Conservation (phyloP, 2,329 filamentous ascomycete genomes). For the Coccinonectria pachysandricola region DNA sequence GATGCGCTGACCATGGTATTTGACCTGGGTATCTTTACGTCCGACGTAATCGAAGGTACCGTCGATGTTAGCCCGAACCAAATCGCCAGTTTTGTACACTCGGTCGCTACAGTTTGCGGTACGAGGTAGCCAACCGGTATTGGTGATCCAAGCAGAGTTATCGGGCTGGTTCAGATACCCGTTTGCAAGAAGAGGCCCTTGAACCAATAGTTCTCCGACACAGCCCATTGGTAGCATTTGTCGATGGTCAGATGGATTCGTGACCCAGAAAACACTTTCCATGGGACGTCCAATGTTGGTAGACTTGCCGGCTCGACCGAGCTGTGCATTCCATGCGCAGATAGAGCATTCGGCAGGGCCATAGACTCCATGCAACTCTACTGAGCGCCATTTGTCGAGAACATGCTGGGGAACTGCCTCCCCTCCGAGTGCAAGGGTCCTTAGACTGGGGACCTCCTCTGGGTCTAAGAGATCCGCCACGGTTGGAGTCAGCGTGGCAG, state of each 20-base stretch:
- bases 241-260: conserved; percentile 9
- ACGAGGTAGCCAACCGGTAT: no score
- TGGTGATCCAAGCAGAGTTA: conserved; percentile 18
- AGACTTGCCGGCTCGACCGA: conserved; percentile 2
- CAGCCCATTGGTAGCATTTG: conserved; percentile 14
- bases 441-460: conserved; percentile 1
- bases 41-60: conserved; percentile 11
- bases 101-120: no score
- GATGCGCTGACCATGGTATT: conserved; percentile 18
- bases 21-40: conserved; percentile 18
- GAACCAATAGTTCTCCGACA: conserved; percentile 24
- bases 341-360: conserved; percentile 6
- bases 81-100: conserved; percentile 5
- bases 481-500: conserved; percentile 6
- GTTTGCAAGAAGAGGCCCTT: conserved; percentile 28
- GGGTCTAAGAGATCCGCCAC: conserved; percentile 5
- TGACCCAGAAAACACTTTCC: conserved; percentile 8
- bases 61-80: conserved; percentile 10
- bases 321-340: conserved; percentile 1
- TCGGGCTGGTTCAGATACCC: conserved; percentile 33
- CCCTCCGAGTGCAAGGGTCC: conserved; percentile 1
- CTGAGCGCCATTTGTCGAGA: conserved; percentile 3
- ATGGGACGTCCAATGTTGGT: conserved; percentile 1
- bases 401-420: conserved; percentile 1
- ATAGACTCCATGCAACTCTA: conserved; percentile 5